Base-by-base conservation (phyloP, 2,329 filamentous ascomycete species). In the Talaromyces rugulosus region DNA sequence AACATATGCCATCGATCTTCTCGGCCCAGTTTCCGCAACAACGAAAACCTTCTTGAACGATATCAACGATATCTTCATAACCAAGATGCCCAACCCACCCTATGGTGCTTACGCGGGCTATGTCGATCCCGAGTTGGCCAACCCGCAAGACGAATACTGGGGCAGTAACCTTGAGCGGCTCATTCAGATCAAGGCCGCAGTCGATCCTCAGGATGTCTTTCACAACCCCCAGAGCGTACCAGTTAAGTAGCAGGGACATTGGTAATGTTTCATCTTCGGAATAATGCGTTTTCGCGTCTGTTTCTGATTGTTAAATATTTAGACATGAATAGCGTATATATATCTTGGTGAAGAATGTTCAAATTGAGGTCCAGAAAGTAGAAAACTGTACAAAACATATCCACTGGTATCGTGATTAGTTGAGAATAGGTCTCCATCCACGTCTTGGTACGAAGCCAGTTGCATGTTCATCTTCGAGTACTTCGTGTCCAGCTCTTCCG, bases 21-120 rank as follows among this genome's bases (percentile, higher is more conserved):
- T 85, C 0, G 73, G 73, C 1, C 68, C 66, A 0, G 65, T 87
- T 14, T 77, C 75, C 1, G 64, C 75, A n/a, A 75, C 73, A 12
- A 84, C 82, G 1, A 79, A 75, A 60, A 66, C 73, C 0, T 87
- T 88, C 59, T 69, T 87, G 44, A 73, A 77, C 16, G 81, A 80
- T 5, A 75, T 89, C 53, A 81, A 86, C 68, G 64, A 74, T 12
- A 30, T 71, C 4, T 63, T 73, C 23, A 33, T 65, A 4, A 63
- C 55, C 4, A 58, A 77, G 5, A 75, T 77, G 11, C 70, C 75
- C 1, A 70, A 74, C 2, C 75, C 75, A 0, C 60, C 58, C 30
- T 72, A 79, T 53, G 82, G 82, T 11, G 82, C 84, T 0, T 89
- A 89, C 70, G 81, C 86, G 0, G 87, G 86, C 2, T 89, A 89